phyloP scores from a whole-genome alignment of 192 early-diverging fungal species.

The Backusella tuberculispora region DNA sequence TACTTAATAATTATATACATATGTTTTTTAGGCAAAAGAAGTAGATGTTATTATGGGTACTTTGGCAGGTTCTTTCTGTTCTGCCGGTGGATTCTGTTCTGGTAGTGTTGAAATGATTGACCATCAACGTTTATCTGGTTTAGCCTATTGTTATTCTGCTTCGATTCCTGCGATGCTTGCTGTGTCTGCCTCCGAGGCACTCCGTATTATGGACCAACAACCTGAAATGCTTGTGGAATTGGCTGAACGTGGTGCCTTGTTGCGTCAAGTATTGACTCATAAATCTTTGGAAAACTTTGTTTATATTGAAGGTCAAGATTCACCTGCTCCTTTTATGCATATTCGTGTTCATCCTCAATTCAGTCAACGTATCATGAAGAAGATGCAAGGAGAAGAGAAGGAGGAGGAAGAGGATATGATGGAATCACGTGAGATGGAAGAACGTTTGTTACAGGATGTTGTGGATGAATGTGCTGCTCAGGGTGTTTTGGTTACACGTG shows the following conservation, averaged over 20 bases:
- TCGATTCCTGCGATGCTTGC: slow-evolving; percentile 93
- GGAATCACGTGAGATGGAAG: slow-evolving; percentile 69
- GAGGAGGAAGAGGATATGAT: slow-evolving; percentile 23
- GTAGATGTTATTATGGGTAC: slow-evolving; percentile 91
- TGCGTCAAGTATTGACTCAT: slow-evolving; percentile 50
- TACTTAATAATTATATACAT: background rate
- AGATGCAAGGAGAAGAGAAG: background rate
- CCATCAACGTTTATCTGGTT: slow-evolving; percentile 89
- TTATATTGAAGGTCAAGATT: slow-evolving; percentile 13
- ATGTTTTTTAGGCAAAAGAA: slow-evolving; percentile 52
- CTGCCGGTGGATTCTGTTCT: slow-evolving; percentile 93
- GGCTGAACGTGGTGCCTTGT: slow-evolving; percentile 61
- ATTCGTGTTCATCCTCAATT: slow-evolving; percentile 60
- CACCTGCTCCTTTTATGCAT: slow-evolving; percentile 73
- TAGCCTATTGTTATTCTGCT: slow-evolving; percentile 92
- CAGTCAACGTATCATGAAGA: slow-evolving; percentile 22
- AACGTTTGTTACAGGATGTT: slow-evolving; percentile 76
- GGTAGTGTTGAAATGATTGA: slow-evolving; percentile 86
- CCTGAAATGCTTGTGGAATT: slow-evolving; percentile 56
- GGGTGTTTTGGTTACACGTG: slow-evolving; percentile 84
- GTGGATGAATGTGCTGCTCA: slow-evolving; percentile 78
- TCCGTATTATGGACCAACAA: slow-evolving; percentile 61
- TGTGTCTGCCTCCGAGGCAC: slow-evolving; percentile 84
- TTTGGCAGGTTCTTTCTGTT: slow-evolving; percentile 76
- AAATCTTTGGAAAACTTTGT: slow-evolving; percentile 31